Base-by-base conservation (phyloP, 108 stramenopile species). In the Cylindrotheca fusiformis region DNA sequence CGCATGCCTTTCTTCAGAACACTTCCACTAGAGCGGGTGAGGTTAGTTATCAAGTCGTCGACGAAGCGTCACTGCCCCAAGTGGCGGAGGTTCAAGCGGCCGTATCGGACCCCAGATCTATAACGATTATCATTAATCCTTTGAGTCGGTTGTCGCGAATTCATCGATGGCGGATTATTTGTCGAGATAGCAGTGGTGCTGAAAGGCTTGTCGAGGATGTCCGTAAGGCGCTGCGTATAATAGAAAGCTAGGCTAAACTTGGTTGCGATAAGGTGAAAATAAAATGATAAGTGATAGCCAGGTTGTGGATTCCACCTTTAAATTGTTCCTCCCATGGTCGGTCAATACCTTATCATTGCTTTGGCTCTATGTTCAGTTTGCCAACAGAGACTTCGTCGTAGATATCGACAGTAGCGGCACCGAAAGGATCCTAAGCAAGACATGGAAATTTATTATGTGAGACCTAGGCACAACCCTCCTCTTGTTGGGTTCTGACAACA, bases 191-290 rank as follows among this genome's bases (percentile, higher is more conserved):
- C n/a, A 74, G 77, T 48, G 78, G 86, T 2, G 93, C 93, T 1
- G 93, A 94, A 56, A 73, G 80, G 17, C 69, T 94, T 27, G 84
- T 94, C 10, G 88, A 87, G 20, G 86, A 85, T 60, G 87, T 90
- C 10, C 69, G 91, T 53, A 88, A 85, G 68, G 86, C 87, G 10
- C 61, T 85, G 44, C 1, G 28, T 8, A 3, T 61, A 27, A 14
- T 12, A 23, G 20, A 55, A 28, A 20, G 5, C 18, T 51, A 51
- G 50, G n/a, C n/a, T 17, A 45, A 17, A 45, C 17, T 17, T 45
- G 12, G 12, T 17, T 45, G 17, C 12, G 12, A 45, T 45, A 17
- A 45, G 12, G 44, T 45, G 17, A 45, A 14, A 45, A 45, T n/a
- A n/a, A n/a, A n/a, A n/a, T n/a, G n/a, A n/a, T n/a, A n/a, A n/a